Evolutionary conservation across 1,139 yeast genomes (phyloP).

Genomic region (Diutina siamensis): DNA sequence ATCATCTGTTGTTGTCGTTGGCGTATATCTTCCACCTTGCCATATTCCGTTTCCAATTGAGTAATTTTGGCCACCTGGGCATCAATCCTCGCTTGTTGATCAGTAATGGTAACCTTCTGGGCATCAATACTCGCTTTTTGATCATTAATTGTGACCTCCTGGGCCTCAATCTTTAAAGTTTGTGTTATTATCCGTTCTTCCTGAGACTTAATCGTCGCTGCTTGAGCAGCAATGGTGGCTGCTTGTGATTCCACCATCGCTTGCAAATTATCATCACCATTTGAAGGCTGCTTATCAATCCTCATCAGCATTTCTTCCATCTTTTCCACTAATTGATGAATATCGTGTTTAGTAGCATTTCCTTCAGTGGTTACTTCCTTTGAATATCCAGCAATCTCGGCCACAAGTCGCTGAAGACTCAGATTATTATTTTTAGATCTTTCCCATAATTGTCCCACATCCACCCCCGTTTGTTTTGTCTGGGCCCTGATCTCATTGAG

Average conservation of each 20-base stretch:
- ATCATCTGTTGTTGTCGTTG: background rate
- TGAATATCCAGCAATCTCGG: conserved; percentile 22
- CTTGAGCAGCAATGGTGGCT: background rate
- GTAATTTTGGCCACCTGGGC: background rate
- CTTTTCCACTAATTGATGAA: conserved; percentile 7
- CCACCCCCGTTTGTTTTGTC: conserved; percentile 11
- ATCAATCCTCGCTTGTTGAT: background rate
- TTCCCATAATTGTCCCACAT: conserved; percentile 26
- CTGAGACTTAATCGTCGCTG: no score
- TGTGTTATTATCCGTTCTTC: no score
- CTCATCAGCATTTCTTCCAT: background rate
- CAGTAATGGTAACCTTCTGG: background rate
- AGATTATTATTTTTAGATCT: conserved; percentile 33
- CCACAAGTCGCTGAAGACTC: conserved; percentile 24
- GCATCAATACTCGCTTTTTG: background rate
- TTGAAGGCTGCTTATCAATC: background rate
- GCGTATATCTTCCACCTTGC: background rate
- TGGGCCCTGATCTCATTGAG: background rate
- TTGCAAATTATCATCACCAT: no score
- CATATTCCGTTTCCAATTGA: background rate
- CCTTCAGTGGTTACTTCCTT: conserved; percentile 27
- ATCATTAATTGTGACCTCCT: background rate
- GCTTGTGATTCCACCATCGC: no score
- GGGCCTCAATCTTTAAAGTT: no score
- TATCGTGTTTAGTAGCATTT: conserved; percentile 25